phyloP scores from a whole-genome alignment of 306 rosid species.

The Sphenostylis stenocarpa region DNA sequence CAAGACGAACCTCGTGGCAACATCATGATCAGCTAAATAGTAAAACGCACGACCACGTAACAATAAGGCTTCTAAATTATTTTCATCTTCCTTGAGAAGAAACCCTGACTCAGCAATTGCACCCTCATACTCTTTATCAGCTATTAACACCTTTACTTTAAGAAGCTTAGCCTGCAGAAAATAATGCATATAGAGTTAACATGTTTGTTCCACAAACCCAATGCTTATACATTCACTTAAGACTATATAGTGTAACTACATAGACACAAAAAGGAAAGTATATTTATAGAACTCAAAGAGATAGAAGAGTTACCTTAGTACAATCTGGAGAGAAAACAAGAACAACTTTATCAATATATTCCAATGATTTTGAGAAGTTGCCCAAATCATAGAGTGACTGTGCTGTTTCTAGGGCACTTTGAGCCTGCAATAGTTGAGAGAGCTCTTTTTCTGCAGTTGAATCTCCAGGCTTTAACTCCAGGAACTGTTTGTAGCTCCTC shows the following conservation, averaged over 20 bases:
- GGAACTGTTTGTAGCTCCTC: slow-evolving; percentile 70
- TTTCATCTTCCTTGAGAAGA: slow-evolving; percentile 92
- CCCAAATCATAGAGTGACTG: slow-evolving; percentile 63
- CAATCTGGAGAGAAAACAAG: slow-evolving; percentile 95
- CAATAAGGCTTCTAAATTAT: slow-evolving; percentile 79
- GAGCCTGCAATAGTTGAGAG: slow-evolving; percentile 87
- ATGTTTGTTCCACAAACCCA: slow-evolving; percentile 21
- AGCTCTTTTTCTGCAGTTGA: slow-evolving; percentile 86
- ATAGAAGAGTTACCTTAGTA: slow-evolving; percentile 54
- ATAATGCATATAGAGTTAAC: slow-evolving; percentile 26
- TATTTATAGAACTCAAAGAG: slow-evolving; percentile 5
- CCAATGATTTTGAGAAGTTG: slow-evolving; percentile 75
- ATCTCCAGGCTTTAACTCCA: slow-evolving; percentile 78
- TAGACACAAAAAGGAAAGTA: slow-evolving; percentile 7
- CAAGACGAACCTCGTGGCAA: slow-evolving; percentile 74
- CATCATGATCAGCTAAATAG: slow-evolving; percentile 97
- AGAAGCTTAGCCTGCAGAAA: slow-evolving; percentile 81
- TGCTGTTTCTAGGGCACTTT: slow-evolving; percentile 81
- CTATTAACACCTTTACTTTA: slow-evolving; percentile 72
- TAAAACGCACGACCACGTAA: slow-evolving; percentile 94
- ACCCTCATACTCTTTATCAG: slow-evolving; percentile 74
- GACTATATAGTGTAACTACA: neutral
- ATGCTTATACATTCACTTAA: slow-evolving; percentile 16
- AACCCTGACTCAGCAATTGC: slow-evolving; percentile 77
- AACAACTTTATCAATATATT: slow-evolving; percentile 85